Conservation (phyloP, 495 filamentous ascomycete species). For the Aspergillus wentii region DNA sequence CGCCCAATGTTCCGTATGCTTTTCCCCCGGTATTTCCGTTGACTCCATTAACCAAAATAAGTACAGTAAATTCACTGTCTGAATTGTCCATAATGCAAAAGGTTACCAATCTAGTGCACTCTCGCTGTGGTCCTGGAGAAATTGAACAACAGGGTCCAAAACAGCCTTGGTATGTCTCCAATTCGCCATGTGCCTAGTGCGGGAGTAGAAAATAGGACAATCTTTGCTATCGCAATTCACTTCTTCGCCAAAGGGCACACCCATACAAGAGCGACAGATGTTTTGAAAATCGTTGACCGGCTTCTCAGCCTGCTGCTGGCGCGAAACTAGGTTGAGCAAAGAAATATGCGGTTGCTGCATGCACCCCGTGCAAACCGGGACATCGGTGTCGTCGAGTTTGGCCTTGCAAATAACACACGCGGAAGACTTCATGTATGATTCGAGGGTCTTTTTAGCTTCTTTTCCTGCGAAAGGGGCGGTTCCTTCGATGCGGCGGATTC, state of each 20-base stretch:
- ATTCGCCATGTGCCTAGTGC: slow-evolving; percentile 63
- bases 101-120: slow-evolving; percentile 20
- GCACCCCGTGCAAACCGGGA: slow-evolving; percentile 62
- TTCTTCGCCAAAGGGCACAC: slow-evolving; percentile 64
- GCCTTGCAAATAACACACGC: slow-evolving; percentile 72
- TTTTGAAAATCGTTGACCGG: slow-evolving; percentile 60
- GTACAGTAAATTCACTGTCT: too few species aligned
- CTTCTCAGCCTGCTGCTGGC: slow-evolving; percentile 59
- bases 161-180: slow-evolving; percentile 53
- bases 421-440: slow-evolving; percentile 79
- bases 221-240: slow-evolving; percentile 85
- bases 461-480: slow-evolving; percentile 16
- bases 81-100: background rate
- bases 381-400: slow-evolving; percentile 50
- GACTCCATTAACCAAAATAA: too few species aligned
- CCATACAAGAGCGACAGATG: slow-evolving; percentile 80
- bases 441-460: slow-evolving; percentile 61
- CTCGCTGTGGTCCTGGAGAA: slow-evolving; percentile 45
- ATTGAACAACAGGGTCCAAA: slow-evolving; percentile 50
- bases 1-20: too few species aligned
- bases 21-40: too few species aligned
- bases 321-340: slow-evolving; percentile 54
- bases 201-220: slow-evolving; percentile 88
- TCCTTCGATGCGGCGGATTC: slow-evolving; percentile 56
- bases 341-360: slow-evolving; percentile 48